phyloP scores from a whole-genome alignment of 257 asterid genomes.

The Solanum corneliomulleri region DNA sequence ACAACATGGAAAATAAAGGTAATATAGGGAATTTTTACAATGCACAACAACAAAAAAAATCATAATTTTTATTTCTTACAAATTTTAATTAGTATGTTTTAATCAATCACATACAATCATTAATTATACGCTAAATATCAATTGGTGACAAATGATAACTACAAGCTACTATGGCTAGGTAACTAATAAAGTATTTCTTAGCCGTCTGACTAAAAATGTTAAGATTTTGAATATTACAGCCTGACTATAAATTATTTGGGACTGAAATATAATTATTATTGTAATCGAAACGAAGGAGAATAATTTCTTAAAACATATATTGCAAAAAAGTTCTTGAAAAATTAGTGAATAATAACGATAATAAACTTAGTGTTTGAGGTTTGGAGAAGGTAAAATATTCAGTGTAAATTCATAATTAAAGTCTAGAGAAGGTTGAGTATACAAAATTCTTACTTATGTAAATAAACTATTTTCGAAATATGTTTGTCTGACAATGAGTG shows the following conservation, averaged over 20 bases:
- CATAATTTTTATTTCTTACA: too few relatives aligned
- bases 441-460: neutral
- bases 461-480: accelerated
- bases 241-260: neutral
- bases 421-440: accelerated
- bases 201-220: neutral
- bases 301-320: neutral
- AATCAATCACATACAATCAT: neutral
- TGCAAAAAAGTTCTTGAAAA: neutral
- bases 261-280: neutral
- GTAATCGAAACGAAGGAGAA: neutral
- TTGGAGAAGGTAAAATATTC: too few relatives aligned
- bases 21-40: neutral
- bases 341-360: neutral
- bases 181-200: neutral
- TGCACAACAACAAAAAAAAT: too few relatives aligned
- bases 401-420: accelerated
- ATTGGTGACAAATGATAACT: neutral
- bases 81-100: neutral
- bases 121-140: neutral
- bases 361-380: neutral
- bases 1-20: neutral
- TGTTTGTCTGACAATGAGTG: neutral
- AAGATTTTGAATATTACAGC: neutral
- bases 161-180: neutral